Percentiles rank a stretch among this genome's conserved stretches.
Evolutionary conservation across 2,329 filamentous ascomycete species (phyloP).

Genomic region (Fusarium buharicum): DNA sequence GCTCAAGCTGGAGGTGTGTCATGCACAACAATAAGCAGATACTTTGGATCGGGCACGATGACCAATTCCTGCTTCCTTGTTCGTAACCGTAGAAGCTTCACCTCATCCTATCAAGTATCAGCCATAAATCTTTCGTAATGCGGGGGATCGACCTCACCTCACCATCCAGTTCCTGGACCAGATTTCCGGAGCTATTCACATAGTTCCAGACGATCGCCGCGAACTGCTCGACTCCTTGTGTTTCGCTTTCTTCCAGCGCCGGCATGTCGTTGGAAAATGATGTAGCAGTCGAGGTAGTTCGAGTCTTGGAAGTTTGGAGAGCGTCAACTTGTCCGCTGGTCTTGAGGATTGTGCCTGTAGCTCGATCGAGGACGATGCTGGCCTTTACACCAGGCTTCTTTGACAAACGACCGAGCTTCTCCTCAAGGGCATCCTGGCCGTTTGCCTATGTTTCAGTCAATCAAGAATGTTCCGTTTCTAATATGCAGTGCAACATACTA

Average conservation of each 20-base stretch:
- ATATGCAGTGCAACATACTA: constrained; percentile 29
- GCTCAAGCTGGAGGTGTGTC: constrained; percentile 76
- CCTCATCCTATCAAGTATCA: constrained; percentile 69
- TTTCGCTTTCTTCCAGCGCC: constrained; percentile 58
- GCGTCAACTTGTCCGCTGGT: constrained; percentile 75
- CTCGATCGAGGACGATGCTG: constrained; percentile 78
- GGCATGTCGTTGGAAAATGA: constrained; percentile 60
- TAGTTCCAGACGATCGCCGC: constrained; percentile 81
- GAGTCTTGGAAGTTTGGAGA: constrained; percentile 56
- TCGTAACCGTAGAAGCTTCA: constrained; percentile 78
- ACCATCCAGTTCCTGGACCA: constrained; percentile 78
- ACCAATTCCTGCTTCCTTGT: constrained; percentile 89
- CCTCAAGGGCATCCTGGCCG: constrained; percentile 70
- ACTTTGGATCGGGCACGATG: constrained; percentile 83
- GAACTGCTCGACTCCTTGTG: constrained; percentile 75
- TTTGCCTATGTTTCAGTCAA: constrained; percentile 49
- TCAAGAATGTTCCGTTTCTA: not conserved
- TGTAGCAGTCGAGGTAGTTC: constrained; percentile 51
- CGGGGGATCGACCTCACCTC: constrained; percentile 61
- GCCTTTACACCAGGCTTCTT: constrained; percentile 84
- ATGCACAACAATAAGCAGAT: constrained; percentile 81
- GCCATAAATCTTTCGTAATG: constrained; percentile 19
- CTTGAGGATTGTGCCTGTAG: constrained; percentile 78
- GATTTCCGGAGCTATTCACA: constrained; percentile 72
- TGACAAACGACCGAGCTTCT: constrained; percentile 74